Evolutionary conservation across 257 asterid species (phyloP).

Genomic region (Solanum okadae): DNA sequence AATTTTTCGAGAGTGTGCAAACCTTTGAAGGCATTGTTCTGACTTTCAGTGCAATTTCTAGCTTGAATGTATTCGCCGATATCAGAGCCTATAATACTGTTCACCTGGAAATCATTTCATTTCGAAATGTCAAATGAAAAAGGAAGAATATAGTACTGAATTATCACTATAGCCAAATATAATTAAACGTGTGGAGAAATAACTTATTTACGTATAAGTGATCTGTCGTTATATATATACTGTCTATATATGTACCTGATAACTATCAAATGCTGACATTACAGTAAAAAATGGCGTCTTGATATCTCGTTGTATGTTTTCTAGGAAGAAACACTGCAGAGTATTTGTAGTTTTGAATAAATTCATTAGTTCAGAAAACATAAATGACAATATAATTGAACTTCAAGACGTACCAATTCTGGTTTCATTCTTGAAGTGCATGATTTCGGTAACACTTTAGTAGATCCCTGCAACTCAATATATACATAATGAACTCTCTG

Average conservation of each 20-base stretch:
- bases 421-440: not conserved
- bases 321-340: not conserved
- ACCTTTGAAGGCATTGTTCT: not conserved
- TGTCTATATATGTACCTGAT: not conserved
- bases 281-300: not conserved
- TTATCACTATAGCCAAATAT: not conserved
- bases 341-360: not conserved
- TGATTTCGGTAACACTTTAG: not conserved
- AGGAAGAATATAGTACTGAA: not conserved
- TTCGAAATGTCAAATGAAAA: not conserved
- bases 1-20: not conserved
- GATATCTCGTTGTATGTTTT: not conserved
- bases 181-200: not conserved
- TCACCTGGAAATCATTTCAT: not conserved
- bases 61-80: not conserved
- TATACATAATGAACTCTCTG: too few species aligned
- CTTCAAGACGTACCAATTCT: not conserved
- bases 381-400: not conserved
- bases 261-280: constrained; percentile 5
- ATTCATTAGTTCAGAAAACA: not conserved
- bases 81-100: not conserved
- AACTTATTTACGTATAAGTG: not conserved
- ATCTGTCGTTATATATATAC: not conserved
- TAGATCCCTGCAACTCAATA: not conserved
- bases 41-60: not conserved